Base-by-base conservation (phyloP, 192 early-diverging fungal genomes). In the Backusella circina region DNA sequence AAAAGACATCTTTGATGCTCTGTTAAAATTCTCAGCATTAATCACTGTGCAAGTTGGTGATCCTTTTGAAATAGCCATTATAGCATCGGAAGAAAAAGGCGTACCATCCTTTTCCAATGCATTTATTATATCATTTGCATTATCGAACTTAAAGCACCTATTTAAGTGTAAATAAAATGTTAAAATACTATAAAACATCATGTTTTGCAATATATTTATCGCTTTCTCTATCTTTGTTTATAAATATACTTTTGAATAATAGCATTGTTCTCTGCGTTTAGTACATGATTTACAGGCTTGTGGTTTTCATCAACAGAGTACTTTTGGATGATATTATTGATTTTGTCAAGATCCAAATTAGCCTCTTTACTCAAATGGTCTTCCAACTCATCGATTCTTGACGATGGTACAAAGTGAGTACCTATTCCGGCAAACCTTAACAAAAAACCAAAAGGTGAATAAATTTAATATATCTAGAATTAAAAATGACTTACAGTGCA, bases 361-460 rank as follows among this genome's bases (percentile, higher is more conserved):
- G 76, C 9, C 8, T 57, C 8, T 72, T 94, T 95, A 75, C 89
- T 86, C 71, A 97, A 79, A 5, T 92, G 88, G 73, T 92, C 82
- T 80, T 96, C 90, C 71, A 99, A 88, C 31, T 91, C 80, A 0
- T 89, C 85, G 23, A 98, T 74, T 3, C 96, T 89, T 70, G 91
- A 90, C 5, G 92, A 91, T 23, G 96, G 95, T 28, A 99, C 91
- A 83, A 90, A 98, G 82, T 99, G 97, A 37, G 98, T 97, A 32
- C 94, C 98, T 80, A 99, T 92, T 28, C 98, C 97, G 12, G 98
- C 90, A 71, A 92, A 83, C 50, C 90, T 93, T 81, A 18, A 12
- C 5, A 3, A 31, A 26, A 70, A 3, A 39, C 5, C 5, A 28
- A 71, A 1, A 41, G 28, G 16, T 30, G 5, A 41, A 18, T 73